Evolutionary conservation across 164 flowering plant genomes (phyloP).

Genomic region (Nymphaea colorata): DNA sequence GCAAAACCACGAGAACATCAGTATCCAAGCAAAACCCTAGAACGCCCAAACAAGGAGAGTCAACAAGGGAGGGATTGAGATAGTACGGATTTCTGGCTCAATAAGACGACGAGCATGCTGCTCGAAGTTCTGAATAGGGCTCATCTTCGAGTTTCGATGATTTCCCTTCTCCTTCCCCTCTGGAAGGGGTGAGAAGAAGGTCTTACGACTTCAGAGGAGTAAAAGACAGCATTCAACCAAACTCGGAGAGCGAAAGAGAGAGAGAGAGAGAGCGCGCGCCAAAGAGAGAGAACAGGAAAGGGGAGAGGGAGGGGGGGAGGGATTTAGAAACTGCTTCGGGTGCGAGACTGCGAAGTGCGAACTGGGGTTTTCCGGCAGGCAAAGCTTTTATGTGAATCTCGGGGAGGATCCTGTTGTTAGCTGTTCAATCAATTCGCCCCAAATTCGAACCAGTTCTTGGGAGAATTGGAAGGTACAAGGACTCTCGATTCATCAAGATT

Average conservation of each 20-base stretch:
- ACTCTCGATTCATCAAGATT: too few species aligned
- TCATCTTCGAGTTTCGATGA: constrained; percentile 30
- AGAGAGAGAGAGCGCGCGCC: neutral
- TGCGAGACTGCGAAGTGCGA: too few species aligned
- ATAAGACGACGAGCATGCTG: constrained; percentile 67
- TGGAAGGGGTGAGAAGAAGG: neutral
- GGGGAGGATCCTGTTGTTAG: too few species aligned
- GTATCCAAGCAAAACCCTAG: neutral
- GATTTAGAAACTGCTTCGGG: neutral
- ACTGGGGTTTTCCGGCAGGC: too few species aligned
- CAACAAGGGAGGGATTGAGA: constrained; percentile 6
- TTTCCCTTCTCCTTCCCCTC: neutral
- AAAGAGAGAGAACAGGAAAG: neutral
- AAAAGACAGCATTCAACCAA: too few species aligned
- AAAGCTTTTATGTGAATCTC: too few species aligned
- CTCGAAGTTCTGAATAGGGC: constrained; percentile 95
- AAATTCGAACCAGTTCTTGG: too few species aligned
- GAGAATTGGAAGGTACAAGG: too few species aligned
- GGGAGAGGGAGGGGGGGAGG: neutral
- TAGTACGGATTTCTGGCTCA: constrained; percentile 63
- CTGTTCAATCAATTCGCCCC: too few species aligned
- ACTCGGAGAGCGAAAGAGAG: too few species aligned
- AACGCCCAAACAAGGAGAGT: neutral
- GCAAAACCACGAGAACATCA: neutral
- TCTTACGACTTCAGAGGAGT: neutral